Evolutionary conservation across 2,329 filamentous ascomycete species (phyloP), one percentile per base, ranked within the genome.

Genomic region (Akanthomyces dipterigenus): DNA sequence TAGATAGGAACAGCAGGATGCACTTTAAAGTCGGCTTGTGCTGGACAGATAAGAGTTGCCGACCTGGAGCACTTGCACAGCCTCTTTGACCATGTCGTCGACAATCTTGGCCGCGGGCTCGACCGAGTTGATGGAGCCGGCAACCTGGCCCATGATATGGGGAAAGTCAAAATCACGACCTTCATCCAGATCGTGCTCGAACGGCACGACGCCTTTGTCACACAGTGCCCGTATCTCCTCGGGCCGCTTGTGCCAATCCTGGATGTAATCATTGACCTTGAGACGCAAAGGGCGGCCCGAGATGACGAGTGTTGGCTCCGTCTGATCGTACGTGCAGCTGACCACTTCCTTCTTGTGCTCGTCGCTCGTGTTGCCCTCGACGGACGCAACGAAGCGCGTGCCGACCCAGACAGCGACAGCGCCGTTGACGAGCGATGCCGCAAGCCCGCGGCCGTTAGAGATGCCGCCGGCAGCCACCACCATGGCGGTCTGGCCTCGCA

Each of bases 121-220:
- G 63, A 97, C 84, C 66, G 88, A 85, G 38, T 78, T 74, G 62
- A 97, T 90, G 1, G 87, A 82, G 1, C 89, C 93, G 1, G 91
- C 90, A 9, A 97, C 93, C 77, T 96, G 91, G 1, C 93, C 93
- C 93, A 97, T 97, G 70, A 97, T 72, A 74, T 93, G 92, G 14
- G 93, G 93, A 61, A 89, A 79, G 70, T 97, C 93, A 14, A 96
- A 78, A 45, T 96, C 91, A 60, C 87, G 88, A 1, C 88, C 89
- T 60, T 91, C 82, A 55, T 96, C 90, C 69, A 96, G 79, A 71
- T 98, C 93, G 70, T 90, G 81, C 75, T 88, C 85, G 65, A 97
- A 79, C 1, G 93, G 93, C 63, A 96, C 88, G 34, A 96, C 76
- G 0, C 93, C 93, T 66, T 81, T 78, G 40, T 88, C 86, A 38